phyloP scores from a whole-genome alignment of 2,329 filamentous ascomycete genomes.

The Drechslerella dactyloides region DNA sequence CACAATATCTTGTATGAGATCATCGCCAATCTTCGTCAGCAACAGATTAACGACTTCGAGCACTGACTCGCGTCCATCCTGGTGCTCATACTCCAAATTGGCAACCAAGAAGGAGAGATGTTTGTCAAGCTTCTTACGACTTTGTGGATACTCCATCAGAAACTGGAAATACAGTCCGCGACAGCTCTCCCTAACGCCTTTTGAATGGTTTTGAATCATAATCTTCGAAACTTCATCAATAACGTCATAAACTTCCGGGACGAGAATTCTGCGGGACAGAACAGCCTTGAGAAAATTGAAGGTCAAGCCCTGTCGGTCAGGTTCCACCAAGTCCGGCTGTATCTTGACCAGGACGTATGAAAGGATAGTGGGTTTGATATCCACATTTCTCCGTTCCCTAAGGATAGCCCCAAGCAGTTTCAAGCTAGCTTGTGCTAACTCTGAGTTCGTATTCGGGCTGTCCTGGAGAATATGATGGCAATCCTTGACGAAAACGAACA shows the following conservation, averaged over 20 bases:
- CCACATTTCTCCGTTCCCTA: slow-evolving; percentile 76
- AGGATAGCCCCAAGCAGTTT: slow-evolving; percentile 87
- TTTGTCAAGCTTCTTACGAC: slow-evolving; percentile 84
- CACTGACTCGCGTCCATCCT: slow-evolving; percentile 86
- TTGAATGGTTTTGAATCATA: slow-evolving; percentile 96
- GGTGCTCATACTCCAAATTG: slow-evolving; percentile 88
- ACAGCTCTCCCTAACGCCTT: slow-evolving; percentile 83
- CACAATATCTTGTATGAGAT: slow-evolving; percentile 80
- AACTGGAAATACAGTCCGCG: slow-evolving; percentile 93
- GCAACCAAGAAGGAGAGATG: slow-evolving; percentile 87
- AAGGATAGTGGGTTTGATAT: slow-evolving; percentile 79
- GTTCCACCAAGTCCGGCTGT: slow-evolving; percentile 88
- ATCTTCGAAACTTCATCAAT: slow-evolving; percentile 86
- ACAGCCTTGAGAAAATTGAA: slow-evolving; percentile 93
- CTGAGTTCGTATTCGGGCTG: slow-evolving; percentile 77
- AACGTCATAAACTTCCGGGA: slow-evolving; percentile 86
- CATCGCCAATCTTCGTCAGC: slow-evolving; percentile 81
- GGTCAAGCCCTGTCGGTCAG: slow-evolving; percentile 86
- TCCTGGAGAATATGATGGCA: slow-evolving; percentile 80
- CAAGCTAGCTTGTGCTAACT: slow-evolving; percentile 83
- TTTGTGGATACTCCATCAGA: slow-evolving; percentile 90
- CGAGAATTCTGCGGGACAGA: slow-evolving; percentile 81
- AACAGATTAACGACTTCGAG: slow-evolving; percentile 89
- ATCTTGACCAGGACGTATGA: slow-evolving; percentile 82
- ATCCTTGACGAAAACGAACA: slow-evolving; percentile 81